A percentile compares a stretch with the other conserved stretches of the same genome.
Evolutionary conservation across 148 eudicot species (phyloP).

Genomic region (Rhododendron griersonianum): DNA sequence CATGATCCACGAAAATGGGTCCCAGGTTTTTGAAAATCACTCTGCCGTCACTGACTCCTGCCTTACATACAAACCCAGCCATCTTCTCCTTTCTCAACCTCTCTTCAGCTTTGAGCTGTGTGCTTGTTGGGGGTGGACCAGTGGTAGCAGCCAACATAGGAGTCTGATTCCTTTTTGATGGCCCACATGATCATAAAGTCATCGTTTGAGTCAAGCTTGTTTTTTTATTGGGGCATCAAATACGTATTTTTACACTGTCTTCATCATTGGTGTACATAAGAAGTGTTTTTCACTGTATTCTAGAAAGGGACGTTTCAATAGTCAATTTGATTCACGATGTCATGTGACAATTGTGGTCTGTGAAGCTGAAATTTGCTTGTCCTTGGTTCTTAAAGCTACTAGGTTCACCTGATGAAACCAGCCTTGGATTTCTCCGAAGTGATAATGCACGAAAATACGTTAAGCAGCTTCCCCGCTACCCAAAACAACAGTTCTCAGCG

Average conservation of each 20-base stretch:
- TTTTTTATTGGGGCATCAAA: background rate
- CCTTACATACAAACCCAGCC: background rate
- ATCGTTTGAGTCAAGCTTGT: background rate
- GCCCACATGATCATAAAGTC: background rate
- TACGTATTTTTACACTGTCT: background rate
- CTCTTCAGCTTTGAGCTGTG: background rate
- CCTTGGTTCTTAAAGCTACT: conserved; percentile 47
- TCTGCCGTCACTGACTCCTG: too few relatives aligned
- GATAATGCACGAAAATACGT: conserved; percentile 81
- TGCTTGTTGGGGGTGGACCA: background rate
- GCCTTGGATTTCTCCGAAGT: conserved; percentile 65
- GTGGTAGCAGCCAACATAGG: background rate
- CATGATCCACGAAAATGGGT: background rate
- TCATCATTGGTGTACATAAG: background rate
- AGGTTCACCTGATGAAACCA: conserved; percentile 80
- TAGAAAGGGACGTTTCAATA: background rate
- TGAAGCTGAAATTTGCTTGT: background rate
- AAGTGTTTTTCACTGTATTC: background rate
- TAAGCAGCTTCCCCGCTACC: conserved; percentile 68
- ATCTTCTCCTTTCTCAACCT: background rate
- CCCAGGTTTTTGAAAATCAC: too few relatives aligned
- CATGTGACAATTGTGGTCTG: background rate
- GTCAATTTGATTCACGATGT: background rate
- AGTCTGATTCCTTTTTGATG: background rate
- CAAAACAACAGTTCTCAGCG: conserved; percentile 58